Base-by-base conservation (phyloP, 805 yeast genomes). In the Jamesozyma spencerorum region DNA sequence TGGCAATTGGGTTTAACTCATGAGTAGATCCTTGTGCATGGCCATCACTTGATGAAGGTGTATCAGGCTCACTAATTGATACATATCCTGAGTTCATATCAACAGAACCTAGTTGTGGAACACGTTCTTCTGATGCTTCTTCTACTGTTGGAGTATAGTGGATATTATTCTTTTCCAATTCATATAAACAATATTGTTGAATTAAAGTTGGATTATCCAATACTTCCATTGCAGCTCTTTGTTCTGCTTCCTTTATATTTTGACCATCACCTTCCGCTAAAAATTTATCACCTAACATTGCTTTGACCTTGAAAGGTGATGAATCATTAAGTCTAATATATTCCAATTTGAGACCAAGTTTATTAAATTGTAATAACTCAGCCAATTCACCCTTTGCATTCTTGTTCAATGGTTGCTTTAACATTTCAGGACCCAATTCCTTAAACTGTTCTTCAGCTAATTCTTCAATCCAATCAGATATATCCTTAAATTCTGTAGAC, bases 141-240 rank as follows among this genome's bases (percentile, higher is more conserved):
- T 27, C 33, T 6, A 33, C 27, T 2, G 13, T 14, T 1, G 14
- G 20, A 20, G 17, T 15, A 5, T 10, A 2, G 2, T 12, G 11
- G 6, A n/a, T n/a, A 18, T 14, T 10, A 31, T 37, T 39, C 12
- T 14, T 24, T 36, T 50, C 46, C 7, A 47, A 19, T 22, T 48
- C 47, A 37, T 38, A 43, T 4, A 31, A 28, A 14, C 47, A 42
- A 51, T 71, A 82, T 50, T 77, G 75, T 42, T 78, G 82, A 36
- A 85, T 65, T 27, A 73, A 40, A 0, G 63, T 62, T 31, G 68
- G 70, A 46, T 82, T 74, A 5, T 63, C 61, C 32, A 87, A 62
- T 0, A 88, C 94, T 31, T 66, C 65, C 81, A 77, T 78, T 0
- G 97, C 97, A 1, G 95, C 95, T 42, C 81, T 65, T 14, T 72